Evolutionary conservation across 192 early-diverging fungal genomes (phyloP), one percentile per base, ranked within the genome.

Genomic region (Phycomyces nitens): DNA sequence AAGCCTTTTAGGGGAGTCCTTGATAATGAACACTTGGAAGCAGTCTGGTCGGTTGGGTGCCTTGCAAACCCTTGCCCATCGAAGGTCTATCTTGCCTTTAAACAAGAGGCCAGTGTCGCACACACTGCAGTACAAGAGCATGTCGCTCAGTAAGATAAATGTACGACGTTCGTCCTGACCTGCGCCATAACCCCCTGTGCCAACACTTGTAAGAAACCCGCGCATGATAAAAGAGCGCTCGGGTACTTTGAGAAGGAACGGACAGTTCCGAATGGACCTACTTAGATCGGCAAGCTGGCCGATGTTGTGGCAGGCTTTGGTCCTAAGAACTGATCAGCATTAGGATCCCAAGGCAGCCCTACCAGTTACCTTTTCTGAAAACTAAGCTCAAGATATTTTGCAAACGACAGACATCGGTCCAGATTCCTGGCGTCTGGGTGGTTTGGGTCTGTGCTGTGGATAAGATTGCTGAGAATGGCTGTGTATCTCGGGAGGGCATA

Each of bases 351-450:
- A n/a, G n/a, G n/a, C n/a, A n/a, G n/a, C n/a, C n/a, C n/a, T n/a
- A n/a, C n/a, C n/a, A n/a, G 12, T 47, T 47, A 47, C 44, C 44
- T 47, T n/a, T 47, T 18, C 18, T 47, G 44, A 3, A 47, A 11
- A 47, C 44, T 2, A 47, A 47, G 12, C 44, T 47, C 15, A 18
- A 47, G 11, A 3, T 47, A 18, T 47, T 47, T 18, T n/a, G 44
- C 44, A 47, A n/a, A 11, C 12, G 44, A 47, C 12, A 18, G 18
- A 47, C 44, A 47, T 47, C 18, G 44, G 11, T 47, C 12, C 3
- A 60, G 15, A 20, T 41, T 6, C 3, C 15, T 9, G 22, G 58
- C 41, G 5, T 60, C 58, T 18, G 58, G 58, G 41, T 60, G 58
- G 1, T 24, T 60, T 18, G 41, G 41, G 21, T 60, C 58, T 3